Conservation (phyloP, 192 early-diverging fungal species). For the Dissophora globulifera region DNA sequence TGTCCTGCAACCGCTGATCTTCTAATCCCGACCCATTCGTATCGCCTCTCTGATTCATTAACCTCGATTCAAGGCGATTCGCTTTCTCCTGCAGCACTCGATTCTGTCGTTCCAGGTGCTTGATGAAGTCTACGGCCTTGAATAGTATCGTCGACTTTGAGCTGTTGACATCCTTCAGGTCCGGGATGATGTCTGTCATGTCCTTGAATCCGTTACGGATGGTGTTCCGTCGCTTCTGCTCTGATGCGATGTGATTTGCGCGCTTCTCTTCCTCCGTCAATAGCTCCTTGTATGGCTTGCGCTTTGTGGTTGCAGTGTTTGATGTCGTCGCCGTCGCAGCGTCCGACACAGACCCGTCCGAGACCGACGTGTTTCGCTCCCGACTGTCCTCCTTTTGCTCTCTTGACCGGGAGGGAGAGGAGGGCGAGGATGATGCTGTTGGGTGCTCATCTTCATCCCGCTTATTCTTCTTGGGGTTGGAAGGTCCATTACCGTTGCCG, state of each 20-base stretch:
- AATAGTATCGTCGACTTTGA: constrained; percentile 74
- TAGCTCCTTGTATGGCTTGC: constrained; percentile 69
- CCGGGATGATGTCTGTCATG: constrained; percentile 87
- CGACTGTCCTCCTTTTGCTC: constrained; percentile 18
- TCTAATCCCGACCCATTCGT: constrained; percentile 17
- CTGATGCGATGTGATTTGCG: constrained; percentile 78
- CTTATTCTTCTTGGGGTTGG: constrained; percentile 36
- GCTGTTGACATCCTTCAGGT: constrained; percentile 73
- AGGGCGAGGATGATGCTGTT: constrained; percentile 16
- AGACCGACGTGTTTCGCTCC: constrained; percentile 17
- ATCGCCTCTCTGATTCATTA: constrained; percentile 21
- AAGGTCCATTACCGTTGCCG: constrained; percentile 16
- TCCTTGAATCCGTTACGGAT: constrained; percentile 89
- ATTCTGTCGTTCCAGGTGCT: constrained; percentile 69
- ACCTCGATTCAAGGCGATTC: constrained; percentile 44
- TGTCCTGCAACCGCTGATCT: constrained; percentile 47
- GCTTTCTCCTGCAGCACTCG: constrained; percentile 56
- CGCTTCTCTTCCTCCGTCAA: constrained; percentile 82
- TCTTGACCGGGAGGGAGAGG: constrained; percentile 12
- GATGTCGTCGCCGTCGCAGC: constrained; percentile 9
- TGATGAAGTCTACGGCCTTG: constrained; percentile 75
- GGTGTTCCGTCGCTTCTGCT: constrained; percentile 78
- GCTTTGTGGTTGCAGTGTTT: constrained; percentile 30
- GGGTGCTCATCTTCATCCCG: constrained; percentile 23
- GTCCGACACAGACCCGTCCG: constrained; percentile 34